Conservation (phyloP, 2,329 filamentous ascomycete genomes). For the Pestalotiopsis sp. region DNA sequence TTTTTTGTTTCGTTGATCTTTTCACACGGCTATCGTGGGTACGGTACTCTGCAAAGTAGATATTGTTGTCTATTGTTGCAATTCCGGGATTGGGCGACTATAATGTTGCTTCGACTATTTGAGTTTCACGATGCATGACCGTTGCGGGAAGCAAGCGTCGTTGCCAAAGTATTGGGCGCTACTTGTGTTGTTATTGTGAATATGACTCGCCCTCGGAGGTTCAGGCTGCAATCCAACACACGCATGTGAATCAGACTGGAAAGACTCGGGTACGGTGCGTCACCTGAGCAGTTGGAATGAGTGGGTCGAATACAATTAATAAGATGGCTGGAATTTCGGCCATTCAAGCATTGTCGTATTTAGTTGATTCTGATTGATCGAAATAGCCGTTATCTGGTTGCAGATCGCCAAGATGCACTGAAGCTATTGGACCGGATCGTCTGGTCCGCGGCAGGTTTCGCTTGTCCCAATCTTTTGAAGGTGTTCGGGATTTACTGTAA, state of each 20-base stretch:
- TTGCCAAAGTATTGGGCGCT: neutral
- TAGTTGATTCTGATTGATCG: constrained; percentile 6
- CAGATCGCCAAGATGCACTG: neutral
- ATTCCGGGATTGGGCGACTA: too few relatives aligned
- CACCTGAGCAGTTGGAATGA: neutral
- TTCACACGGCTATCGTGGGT: too few relatives aligned
- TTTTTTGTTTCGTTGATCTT: too few relatives aligned
- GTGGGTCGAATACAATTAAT: neutral
- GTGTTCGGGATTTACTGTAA: neutral
- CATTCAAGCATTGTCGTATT: neutral
- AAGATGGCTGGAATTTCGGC: neutral
- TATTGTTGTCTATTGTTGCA: too few relatives aligned
- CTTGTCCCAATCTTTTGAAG: neutral
- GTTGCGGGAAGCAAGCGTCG: neutral
- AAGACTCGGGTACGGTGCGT: neutral
- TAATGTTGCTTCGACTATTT: constrained; percentile 15
- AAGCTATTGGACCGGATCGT: neutral
- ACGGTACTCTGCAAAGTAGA: too few relatives aligned
- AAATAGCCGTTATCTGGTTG: neutral
- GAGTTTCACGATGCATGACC: neutral
- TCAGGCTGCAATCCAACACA: neutral
- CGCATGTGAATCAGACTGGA: neutral
- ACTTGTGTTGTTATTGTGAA: neutral
- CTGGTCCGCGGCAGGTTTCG: neutral
- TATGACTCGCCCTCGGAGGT: neutral